These are phyloP conservation scores for Achlya hypogyna DNA, from an alignment of 352 stramenopile species.

Conservation along the genomic window DNA sequence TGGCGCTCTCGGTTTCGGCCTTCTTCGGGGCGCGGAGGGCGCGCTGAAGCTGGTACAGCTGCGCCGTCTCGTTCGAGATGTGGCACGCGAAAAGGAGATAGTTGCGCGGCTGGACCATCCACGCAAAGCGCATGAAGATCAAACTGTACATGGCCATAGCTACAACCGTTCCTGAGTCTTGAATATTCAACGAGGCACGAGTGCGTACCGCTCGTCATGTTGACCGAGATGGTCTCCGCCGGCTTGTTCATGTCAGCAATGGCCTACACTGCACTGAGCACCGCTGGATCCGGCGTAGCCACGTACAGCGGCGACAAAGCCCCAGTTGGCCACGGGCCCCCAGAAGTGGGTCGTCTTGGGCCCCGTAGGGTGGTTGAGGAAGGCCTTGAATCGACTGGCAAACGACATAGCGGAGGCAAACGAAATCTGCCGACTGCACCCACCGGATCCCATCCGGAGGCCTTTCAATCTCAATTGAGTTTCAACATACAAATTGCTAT, in stretches of 20 bases:
- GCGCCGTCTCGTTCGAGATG: slow-evolving; percentile 68
- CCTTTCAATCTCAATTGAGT: background rate
- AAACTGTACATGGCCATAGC: slow-evolving; percentile 76
- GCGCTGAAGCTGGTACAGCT: slow-evolving; percentile 76
- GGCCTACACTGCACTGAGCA: slow-evolving; percentile 32
- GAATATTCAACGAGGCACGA: too few relatives aligned
- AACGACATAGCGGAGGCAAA: slow-evolving; percentile 25
- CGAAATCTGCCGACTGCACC: background rate
- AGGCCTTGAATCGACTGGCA: slow-evolving; percentile 41
- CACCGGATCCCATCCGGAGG: background rate
- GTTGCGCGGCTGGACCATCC: slow-evolving; percentile 83
- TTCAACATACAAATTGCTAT: background rate
- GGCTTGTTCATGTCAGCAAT: slow-evolving; percentile 78
- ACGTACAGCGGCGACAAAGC: slow-evolving; percentile 74
- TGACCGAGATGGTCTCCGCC: slow-evolving; percentile 74
- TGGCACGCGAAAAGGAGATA: slow-evolving; percentile 79
- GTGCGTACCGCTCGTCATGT: slow-evolving; percentile 75
- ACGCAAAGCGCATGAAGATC: slow-evolving; percentile 85
- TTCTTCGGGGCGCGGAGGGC: slow-evolving; percentile 28
- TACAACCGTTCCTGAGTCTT: slow-evolving; percentile 20
- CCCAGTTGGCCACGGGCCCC: slow-evolving; percentile 83
- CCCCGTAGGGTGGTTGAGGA: slow-evolving; percentile 72
- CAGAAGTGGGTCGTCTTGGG: slow-evolving; percentile 86
- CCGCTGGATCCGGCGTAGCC: background rate
- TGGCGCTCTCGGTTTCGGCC: background rate